These are phyloP conservation scores for Lippia alba DNA, from an alignment of 305 asterid genomes.

Conservation along the genomic window DNA sequence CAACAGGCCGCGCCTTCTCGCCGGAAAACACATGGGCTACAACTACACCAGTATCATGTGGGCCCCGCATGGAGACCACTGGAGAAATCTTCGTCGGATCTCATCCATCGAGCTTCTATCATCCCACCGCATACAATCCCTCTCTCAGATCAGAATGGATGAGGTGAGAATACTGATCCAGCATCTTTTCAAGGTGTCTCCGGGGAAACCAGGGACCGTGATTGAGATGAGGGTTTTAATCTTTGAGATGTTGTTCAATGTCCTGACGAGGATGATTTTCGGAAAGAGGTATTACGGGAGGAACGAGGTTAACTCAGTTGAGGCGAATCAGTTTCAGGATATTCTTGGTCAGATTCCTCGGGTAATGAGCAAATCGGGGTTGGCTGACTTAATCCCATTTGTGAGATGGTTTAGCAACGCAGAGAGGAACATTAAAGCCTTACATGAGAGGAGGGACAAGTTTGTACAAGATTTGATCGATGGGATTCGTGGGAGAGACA, in stretches of 20 bases:
- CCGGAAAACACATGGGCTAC: constrained; percentile 24
- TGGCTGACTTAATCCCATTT: constrained; percentile 13
- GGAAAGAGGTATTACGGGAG: constrained; percentile 23
- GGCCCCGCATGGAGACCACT: constrained; percentile 23
- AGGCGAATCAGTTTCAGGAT: constrained; percentile 21
- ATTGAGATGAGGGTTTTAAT: constrained; percentile 10
- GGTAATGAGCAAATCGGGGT: neutral
- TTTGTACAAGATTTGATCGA: constrained; percentile 20
- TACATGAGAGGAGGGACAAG: constrained; percentile 25
- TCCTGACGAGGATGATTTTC: constrained; percentile 26
- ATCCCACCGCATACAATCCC: constrained; percentile 26
- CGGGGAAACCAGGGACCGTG: neutral
- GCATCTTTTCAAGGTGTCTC: neutral
- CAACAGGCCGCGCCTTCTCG: constrained; percentile 18
- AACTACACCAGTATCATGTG: constrained; percentile 18
- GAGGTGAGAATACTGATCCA: constrained; percentile 7
- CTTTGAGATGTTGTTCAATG: constrained; percentile 27
- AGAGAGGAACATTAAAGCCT: neutral
- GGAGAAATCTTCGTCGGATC: constrained; percentile 24
- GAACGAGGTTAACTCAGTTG: constrained; percentile 11
- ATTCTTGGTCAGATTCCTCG: constrained; percentile 7
- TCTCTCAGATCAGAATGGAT: constrained; percentile 18
- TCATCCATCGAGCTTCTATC: constrained; percentile 24
- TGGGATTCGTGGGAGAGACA: constrained; percentile 1
- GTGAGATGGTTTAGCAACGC: constrained; percentile 5